Percentiles rank a stretch among this genome's conserved stretches.
Evolutionary conservation across 495 filamentous ascomycete genomes (phyloP).

Genomic region (Alectoria sarmentosa): DNA sequence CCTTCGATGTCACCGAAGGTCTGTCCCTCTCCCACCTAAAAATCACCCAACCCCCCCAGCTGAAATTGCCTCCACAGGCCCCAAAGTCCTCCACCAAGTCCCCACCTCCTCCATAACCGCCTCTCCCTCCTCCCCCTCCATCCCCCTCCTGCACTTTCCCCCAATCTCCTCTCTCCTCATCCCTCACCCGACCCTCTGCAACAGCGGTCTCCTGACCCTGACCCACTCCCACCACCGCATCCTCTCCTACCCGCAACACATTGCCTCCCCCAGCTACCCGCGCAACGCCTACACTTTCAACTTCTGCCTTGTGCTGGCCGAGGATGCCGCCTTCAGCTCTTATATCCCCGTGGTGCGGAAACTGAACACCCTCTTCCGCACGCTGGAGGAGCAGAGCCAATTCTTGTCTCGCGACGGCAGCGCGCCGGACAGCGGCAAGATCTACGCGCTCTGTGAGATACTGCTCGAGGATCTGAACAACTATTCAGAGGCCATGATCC

Average conservation of each 20-base stretch:
- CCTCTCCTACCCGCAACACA: slow-evolving; percentile 83
- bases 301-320: slow-evolving; percentile 78
- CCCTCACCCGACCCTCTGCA: slow-evolving; percentile 82
- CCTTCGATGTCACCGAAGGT: slow-evolving; percentile 85
- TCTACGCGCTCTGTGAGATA: slow-evolving; percentile 81
- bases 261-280: slow-evolving; percentile 65
- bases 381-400: slow-evolving; percentile 77
- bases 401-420: slow-evolving; percentile 52
- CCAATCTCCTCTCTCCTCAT: slow-evolving; percentile 85
- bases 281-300: slow-evolving; percentile 99
- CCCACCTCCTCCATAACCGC: slow-evolving; percentile 63
- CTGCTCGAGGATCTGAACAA: slow-evolving; percentile 94
- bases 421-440: slow-evolving; percentile 48
- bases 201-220: slow-evolving; percentile 53
- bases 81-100: slow-evolving; percentile 55
- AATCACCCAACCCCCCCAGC: slow-evolving; percentile 44
- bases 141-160: slow-evolving; percentile 73
- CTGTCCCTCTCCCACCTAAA: slow-evolving; percentile 50
- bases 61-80: slow-evolving; percentile 49
- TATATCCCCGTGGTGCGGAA: slow-evolving; percentile 82
- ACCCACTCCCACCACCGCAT: slow-evolving; percentile 78
- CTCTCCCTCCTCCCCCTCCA: slow-evolving; percentile 43
- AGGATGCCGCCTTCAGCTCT: slow-evolving; percentile 55
- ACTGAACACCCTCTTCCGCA: slow-evolving; percentile 74
- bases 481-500: slow-evolving; percentile 97